Conservation (phyloP, 106 monocot species). For the Alisma plantagoaquatica region DNA sequence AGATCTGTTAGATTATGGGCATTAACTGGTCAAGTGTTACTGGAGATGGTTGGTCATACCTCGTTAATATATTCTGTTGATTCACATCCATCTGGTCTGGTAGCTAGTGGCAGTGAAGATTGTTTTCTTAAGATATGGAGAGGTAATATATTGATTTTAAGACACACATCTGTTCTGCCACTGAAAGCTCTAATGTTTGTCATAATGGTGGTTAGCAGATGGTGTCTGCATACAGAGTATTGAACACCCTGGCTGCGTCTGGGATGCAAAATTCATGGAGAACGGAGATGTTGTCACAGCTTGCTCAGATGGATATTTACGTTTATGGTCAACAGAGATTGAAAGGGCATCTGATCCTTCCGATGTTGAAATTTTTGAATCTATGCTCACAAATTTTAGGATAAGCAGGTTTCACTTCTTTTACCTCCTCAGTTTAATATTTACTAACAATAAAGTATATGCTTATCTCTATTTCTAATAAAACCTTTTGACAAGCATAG, state of each 20-base stretch:
- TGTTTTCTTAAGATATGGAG: conserved; percentile 81
- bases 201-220: conserved; percentile 32
- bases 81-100: conserved; percentile 74
- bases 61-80: conserved; percentile 91
- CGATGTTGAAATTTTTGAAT: conserved; percentile 59
- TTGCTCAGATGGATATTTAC: conserved; percentile 74
- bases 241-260: conserved; percentile 96
- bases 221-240: conserved; percentile 83
- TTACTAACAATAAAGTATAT: too few species aligned
- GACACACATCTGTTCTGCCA: too few species aligned
- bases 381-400: conserved; percentile 51
- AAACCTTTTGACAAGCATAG: too few species aligned
- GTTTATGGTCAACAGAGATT: conserved; percentile 61
- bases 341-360: conserved; percentile 27
- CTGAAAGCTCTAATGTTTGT: not conserved
- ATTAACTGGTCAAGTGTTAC: conserved; percentile 72
- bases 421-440: too few species aligned
- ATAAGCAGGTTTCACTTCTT: conserved; percentile 40
- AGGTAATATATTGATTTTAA: conserved; percentile 47
- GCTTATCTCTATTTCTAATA: too few species aligned
- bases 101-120: conserved; percentile 98
- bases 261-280: conserved; percentile 90
- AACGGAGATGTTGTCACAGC: conserved; percentile 94
- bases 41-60: conserved; percentile 93
- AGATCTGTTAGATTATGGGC: conserved; percentile 92